Conservation (phyloP, 2,329 filamentous ascomycete species). For the Diplocarpon mali region DNA sequence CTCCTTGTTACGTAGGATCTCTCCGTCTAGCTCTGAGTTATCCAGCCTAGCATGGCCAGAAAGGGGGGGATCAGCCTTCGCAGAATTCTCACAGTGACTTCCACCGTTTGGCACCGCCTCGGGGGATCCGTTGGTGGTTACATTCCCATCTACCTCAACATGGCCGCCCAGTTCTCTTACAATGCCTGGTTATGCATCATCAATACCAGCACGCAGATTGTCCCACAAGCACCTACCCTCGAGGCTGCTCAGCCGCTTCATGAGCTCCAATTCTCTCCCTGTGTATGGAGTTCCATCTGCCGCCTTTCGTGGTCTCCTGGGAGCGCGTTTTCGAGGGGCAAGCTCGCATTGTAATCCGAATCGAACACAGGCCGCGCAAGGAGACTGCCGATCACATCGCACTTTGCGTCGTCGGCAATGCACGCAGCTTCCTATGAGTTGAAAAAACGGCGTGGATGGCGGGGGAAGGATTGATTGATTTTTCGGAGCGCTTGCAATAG, state of each 20-base stretch:
- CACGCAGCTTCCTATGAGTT: slow-evolving; percentile 4
- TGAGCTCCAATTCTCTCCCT: slow-evolving; percentile 4
- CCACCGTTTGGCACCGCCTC: neutral
- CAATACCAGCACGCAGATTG: neutral
- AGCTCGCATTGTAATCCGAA: slow-evolving; percentile 4
- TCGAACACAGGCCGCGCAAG: slow-evolving; percentile 5
- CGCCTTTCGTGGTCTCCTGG: slow-evolving; percentile 1
- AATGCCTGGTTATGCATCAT: neutral
- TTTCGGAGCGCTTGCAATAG: neutral
- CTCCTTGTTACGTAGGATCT: slow-evolving; percentile 24
- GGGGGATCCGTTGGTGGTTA: neutral
- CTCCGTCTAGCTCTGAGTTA: neutral
- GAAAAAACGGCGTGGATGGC: neutral
- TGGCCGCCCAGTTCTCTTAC: slow-evolving; percentile 1
- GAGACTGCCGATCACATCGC: slow-evolving; percentile 4
- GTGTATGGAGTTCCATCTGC: neutral
- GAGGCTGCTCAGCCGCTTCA: slow-evolving; percentile 4
- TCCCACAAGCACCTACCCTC: neutral
- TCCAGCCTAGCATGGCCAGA: neutral
- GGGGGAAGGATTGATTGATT: neutral
- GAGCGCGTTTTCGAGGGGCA: slow-evolving; percentile 5
- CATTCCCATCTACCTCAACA: neutral
- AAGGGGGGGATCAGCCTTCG: no score
- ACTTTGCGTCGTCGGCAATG: slow-evolving; percentile 5
- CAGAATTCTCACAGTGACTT: neutral